Percentiles rank a stretch among this genome's conserved stretches.
phyloP scores from a whole-genome alignment of 305 asterid species.

The Plantago coronopus region DNA sequence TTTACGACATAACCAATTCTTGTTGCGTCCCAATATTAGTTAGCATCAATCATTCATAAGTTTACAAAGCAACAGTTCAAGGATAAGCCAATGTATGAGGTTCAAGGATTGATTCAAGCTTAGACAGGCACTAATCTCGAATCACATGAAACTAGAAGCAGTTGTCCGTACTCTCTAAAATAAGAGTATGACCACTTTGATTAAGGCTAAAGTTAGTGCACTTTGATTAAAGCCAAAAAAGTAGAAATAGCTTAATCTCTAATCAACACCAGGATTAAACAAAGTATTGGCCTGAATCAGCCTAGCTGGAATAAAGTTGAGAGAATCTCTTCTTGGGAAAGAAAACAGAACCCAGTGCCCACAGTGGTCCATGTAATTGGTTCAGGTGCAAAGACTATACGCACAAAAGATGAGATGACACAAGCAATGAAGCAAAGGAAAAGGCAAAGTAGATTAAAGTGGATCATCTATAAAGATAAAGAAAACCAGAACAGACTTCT shows the following conservation, averaged over 20 bases:
- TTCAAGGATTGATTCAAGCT: neutral
- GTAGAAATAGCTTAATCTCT: conserved; percentile 6
- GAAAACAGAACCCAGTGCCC: conserved; percentile 31
- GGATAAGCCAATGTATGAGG: neutral
- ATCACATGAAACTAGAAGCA: neutral
- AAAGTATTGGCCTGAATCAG: conserved; percentile 16
- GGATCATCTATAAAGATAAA: conserved; percentile 7
- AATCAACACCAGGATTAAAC: conserved; percentile 3
- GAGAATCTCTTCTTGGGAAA: conserved; percentile 17
- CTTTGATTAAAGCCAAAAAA: neutral
- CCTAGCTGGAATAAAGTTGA: conserved; percentile 19
- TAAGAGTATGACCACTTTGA: neutral
- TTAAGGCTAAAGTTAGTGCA: neutral
- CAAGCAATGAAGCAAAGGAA: conserved; percentile 20
- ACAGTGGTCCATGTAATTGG: conserved; percentile 37
- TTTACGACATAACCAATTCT: neutral
- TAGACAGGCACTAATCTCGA: neutral
- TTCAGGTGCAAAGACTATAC: conserved; percentile 35
- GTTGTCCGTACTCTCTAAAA: neutral
- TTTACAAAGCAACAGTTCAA: neutral
- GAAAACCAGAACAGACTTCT: conserved; percentile 18
- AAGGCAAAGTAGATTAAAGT: conserved; percentile 20
- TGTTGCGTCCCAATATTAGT: neutral
- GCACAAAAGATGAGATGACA: conserved; percentile 25
- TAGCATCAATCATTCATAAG: too few relatives aligned